Evolutionary conservation across 768 basidiomycete genomes (phyloP).

Genomic region (Myochromella boudieri): DNA sequence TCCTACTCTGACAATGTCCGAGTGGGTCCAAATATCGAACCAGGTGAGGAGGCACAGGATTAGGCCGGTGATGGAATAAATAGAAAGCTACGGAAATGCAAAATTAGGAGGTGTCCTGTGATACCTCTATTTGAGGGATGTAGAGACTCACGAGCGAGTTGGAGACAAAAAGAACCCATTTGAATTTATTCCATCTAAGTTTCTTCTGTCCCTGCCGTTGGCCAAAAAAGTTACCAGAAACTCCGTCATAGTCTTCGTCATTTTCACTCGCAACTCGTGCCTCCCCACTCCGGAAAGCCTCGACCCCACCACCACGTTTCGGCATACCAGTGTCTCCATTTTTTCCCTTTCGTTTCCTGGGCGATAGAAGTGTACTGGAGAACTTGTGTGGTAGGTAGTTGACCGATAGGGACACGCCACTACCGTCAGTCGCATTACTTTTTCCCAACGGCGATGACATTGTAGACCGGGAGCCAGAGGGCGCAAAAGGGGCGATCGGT

Average conservation of each 20-base stretch:
- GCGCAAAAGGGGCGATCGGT: constrained; percentile 16
- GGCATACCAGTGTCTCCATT: constrained; percentile 35
- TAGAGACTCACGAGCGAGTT: constrained; percentile 43
- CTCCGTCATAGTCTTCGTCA: constrained; percentile 57
- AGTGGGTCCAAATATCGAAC: constrained; percentile 70
- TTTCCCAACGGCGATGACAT: constrained; percentile 11
- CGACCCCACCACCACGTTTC: constrained; percentile 69
- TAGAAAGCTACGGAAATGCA: constrained; percentile 36
- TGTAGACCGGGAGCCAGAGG: constrained; percentile 13
- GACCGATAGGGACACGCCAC: constrained; percentile 44
- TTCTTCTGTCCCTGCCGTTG: constrained; percentile 36
- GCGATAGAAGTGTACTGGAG: constrained; percentile 43
- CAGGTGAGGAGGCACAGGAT: constrained; percentile 71
- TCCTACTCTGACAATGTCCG: constrained; percentile 72
- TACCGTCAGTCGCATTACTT: constrained; percentile 11
- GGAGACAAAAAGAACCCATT: constrained; percentile 68
- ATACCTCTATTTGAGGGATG: background rate
- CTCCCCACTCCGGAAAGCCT: constrained; percentile 59
- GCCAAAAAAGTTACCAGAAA: constrained; percentile 42
- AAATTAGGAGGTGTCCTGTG: background rate
- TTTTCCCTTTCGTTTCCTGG: constrained; percentile 37
- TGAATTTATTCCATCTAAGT: constrained; percentile 81
- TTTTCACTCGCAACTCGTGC: constrained; percentile 48
- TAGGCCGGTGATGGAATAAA: constrained; percentile 60
- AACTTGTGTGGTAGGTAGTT: constrained; percentile 79